Conservation (phyloP, 202 grass and related monocot genomes). For the Carex sylvatica region DNA sequence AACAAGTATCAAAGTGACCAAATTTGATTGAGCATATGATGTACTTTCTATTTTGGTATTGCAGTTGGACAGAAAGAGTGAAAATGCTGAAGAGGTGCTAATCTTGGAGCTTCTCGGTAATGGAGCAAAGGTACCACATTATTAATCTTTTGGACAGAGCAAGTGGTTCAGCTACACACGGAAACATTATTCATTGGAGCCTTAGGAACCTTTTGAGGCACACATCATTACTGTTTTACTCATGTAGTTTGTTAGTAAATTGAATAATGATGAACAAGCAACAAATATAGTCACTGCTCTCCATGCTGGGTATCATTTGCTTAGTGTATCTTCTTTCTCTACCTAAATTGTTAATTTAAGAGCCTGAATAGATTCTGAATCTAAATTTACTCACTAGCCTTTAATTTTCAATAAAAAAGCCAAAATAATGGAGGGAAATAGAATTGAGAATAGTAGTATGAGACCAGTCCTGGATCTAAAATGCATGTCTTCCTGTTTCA, state of each 20-base stretch:
- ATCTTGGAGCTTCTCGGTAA: constrained; percentile 77
- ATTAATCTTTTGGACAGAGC: background rate
- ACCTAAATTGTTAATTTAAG: background rate
- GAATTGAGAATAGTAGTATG: background rate
- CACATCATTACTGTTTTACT: background rate
- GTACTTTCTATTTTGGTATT: constrained; percentile 31
- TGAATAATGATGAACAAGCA: background rate
- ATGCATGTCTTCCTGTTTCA: background rate
- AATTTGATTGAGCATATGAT: constrained; percentile 8
- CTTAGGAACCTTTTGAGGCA: background rate
- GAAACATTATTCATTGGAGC: background rate
- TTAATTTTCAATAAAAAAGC: background rate
- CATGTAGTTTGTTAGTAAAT: background rate
- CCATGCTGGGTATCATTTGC: background rate
- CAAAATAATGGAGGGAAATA: background rate
- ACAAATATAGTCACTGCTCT: background rate
- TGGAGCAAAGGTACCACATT: constrained; percentile 67
- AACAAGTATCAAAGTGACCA: background rate
- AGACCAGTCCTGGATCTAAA: background rate
- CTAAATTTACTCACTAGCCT: background rate
- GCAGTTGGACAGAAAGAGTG: constrained; percentile 66
- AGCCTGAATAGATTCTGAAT: background rate
- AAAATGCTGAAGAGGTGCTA: constrained; percentile 55
- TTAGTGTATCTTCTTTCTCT: background rate
- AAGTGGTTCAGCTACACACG: background rate